A percentile compares a stretch with the other conserved stretches of the same genome.
These are phyloP conservation scores for Alternaria rosae DNA, from an alignment of 2,329 filamentous ascomycete species.

Conservation along the genomic window DNA sequence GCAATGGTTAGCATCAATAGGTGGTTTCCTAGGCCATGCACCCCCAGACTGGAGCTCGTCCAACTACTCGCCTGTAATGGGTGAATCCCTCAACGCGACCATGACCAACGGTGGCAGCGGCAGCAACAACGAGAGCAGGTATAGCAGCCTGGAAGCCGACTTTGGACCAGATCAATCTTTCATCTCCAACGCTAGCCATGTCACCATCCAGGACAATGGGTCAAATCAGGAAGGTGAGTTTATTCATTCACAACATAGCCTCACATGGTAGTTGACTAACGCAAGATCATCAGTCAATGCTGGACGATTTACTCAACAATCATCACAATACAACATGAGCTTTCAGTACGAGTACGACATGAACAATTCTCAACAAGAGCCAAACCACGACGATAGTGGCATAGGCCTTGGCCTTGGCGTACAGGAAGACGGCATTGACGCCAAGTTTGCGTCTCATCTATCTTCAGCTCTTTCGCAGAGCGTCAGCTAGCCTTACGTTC, in stretches of 20 bases:
- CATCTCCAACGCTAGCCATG: conserved; percentile 37
- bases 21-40: conserved; percentile 77
- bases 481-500: conserved; percentile 20
- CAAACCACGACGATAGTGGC: conserved; percentile 45
- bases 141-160: conserved; percentile 49
- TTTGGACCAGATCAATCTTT: conserved; percentile 46
- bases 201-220: conserved; percentile 31
- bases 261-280: conserved; percentile 44
- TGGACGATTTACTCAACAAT: conserved; percentile 42
- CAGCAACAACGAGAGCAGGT: conserved; percentile 50
- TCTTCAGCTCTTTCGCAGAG: conserved; percentile 33
- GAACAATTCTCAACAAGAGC: conserved; percentile 41
- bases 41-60: conserved; percentile 40
- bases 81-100: conserved; percentile 38
- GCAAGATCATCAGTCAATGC: conserved; percentile 44
- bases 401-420: conserved; percentile 45
- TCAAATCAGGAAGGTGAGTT: conserved; percentile 44
- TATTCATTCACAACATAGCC: conserved; percentile 3
- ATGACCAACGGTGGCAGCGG: conserved; percentile 46
- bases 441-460: conserved; percentile 41
- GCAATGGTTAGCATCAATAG: conserved; percentile 85
- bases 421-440: conserved; percentile 46
- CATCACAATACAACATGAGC: conserved; percentile 41
- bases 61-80: conserved; percentile 40
- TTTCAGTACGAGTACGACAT: conserved; percentile 46